Base-by-base conservation (phyloP, 345 rosid species). In the Pistacia vera region DNA sequence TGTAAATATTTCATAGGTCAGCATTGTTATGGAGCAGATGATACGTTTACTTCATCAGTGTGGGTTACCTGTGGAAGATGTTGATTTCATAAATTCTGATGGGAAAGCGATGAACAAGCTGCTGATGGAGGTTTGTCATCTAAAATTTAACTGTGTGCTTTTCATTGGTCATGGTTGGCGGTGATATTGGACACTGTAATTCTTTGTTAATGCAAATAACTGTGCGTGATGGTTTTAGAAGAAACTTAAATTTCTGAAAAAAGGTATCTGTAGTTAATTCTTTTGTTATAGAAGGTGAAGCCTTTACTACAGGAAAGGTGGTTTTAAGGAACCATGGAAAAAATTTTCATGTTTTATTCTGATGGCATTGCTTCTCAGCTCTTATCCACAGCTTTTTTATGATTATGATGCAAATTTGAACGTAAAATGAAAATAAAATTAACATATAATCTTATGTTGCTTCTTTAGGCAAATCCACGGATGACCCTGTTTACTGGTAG, bases 401-500 rank as follows among this genome's bases (percentile, higher is more conserved):
- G 62, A 38, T 57, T 8, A 77, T 49, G 28, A 38, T 71, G 41
- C 25, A 54, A 44, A 56, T 61, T 44, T 63, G 58, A 44, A 4
- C 18, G 59, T 72, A 46, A 51, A 36, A 1, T 63, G 52, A 20
- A 35, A 63, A 13, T 25, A 9, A 59, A 49, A 51, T 71, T 18
- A 36, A 33, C 17, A 20, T 51, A 51, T 56, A 0, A 63, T 22
- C 5, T 63, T 58, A 7, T 67, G 70, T 74, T 70, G 20, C 11
- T 76, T 75, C 63, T 64, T 11, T 82, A 96, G 99, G 97, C 95
- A 44, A 89, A 91, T 76, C 99, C 99, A 56, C 84, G 88, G 44
- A 96, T 96, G 99, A 93, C 97, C 46, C 97, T 96, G 77, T 96
- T 96, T 81, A 93, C 99, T 0, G 99, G 99, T 52, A 96, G 99